phyloP scores from a whole-genome alignment of 2,329 filamentous ascomycete species.

The Rhinocladiella similis region DNA sequence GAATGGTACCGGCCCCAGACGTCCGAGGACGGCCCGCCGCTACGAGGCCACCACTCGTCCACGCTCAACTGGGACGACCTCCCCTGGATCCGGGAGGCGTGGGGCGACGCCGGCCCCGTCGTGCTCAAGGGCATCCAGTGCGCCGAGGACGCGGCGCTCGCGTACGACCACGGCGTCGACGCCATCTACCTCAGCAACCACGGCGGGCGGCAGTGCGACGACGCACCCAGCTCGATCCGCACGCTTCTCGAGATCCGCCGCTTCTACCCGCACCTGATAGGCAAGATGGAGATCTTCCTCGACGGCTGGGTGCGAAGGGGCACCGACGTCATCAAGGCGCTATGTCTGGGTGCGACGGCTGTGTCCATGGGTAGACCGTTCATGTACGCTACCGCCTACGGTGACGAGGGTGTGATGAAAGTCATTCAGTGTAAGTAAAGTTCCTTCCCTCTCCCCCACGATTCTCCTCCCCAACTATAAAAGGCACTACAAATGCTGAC shows the following conservation, averaged over 20 bases:
- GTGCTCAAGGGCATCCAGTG: constrained; percentile 59
- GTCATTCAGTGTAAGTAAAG: constrained; percentile 43
- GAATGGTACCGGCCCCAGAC: constrained; percentile 46
- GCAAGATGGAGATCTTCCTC: constrained; percentile 52
- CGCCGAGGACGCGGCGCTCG: constrained; percentile 55
- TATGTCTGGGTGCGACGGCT: constrained; percentile 54
- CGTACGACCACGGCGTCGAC: constrained; percentile 51
- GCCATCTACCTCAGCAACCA: constrained; percentile 60
- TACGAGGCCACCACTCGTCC: constrained; percentile 54
- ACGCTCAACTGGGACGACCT: constrained; percentile 56
- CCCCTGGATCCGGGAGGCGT: constrained; percentile 49
- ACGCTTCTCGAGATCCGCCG: constrained; percentile 54
- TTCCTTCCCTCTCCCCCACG: too few relatives aligned
- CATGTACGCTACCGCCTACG: constrained; percentile 53
- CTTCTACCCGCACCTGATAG: constrained; percentile 51
- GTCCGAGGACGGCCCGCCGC: constrained; percentile 54
- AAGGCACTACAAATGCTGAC: background rate
- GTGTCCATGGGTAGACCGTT: constrained; percentile 56
- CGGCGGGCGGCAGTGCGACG: constrained; percentile 56
- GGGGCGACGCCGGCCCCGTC: constrained; percentile 51
- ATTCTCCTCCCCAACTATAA: too few relatives aligned
- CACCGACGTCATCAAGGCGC: constrained; percentile 56
- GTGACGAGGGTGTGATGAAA: constrained; percentile 55
- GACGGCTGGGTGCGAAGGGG: constrained; percentile 57
- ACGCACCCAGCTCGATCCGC: constrained; percentile 50